Evolutionary conservation across 257 asterid genomes (phyloP).

Genomic region (Nicotiana benthamiana): DNA sequence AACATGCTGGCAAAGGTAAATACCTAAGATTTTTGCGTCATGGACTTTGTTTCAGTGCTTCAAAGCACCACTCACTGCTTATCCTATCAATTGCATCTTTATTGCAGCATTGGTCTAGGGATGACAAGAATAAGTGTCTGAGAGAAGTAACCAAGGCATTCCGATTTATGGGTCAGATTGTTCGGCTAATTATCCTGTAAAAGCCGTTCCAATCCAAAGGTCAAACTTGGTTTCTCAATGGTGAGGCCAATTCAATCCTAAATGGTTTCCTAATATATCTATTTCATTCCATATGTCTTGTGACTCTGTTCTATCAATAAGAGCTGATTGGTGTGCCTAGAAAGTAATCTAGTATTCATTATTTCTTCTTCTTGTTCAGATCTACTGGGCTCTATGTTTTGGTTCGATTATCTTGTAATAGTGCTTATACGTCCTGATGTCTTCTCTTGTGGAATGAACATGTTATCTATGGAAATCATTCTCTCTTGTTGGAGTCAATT

Average conservation of each 20-base stretch:
- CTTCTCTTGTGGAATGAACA: background rate
- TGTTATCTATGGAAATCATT: background rate
- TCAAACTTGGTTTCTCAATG: background rate
- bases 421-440: background rate
- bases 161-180: constrained; percentile 78
- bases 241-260: background rate
- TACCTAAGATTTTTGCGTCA: background rate
- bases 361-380: background rate
- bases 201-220: background rate
- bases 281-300: constrained; percentile 1
- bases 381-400: constrained; percentile 2
- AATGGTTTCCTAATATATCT: background rate
- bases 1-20: constrained; percentile 80
- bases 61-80: background rate
- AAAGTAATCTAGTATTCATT: background rate
- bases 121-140: constrained; percentile 67
- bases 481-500: background rate
- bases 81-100: background rate
- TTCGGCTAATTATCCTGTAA: constrained; percentile 65
- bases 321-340: background rate
- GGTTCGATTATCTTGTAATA: background rate
- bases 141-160: constrained; percentile 80
- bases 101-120: constrained; percentile 86
- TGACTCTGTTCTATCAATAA: background rate
- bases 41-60: background rate